Evolutionary conservation across 257 asterid species (phyloP).

Genomic region (Solanum raphanifolium): DNA sequence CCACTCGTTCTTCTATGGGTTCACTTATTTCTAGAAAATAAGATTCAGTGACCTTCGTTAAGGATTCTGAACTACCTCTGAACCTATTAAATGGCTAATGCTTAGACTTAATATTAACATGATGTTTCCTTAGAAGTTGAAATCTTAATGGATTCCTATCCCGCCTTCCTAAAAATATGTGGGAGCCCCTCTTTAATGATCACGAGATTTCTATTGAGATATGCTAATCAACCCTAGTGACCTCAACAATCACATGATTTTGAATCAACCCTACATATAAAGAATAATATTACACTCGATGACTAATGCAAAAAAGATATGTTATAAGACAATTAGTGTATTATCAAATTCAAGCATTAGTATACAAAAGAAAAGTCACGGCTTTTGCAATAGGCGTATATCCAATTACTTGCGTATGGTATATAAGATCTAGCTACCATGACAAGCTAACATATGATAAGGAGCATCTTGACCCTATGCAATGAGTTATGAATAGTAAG

Average conservation of each 20-base stretch:
- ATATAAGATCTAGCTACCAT: not conserved
- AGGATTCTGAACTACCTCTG: not conserved
- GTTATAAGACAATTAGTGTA: not conserved
- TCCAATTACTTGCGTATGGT: not conserved
- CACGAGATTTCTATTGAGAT: too few relatives aligned
- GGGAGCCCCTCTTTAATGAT: not conserved
- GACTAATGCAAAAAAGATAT: not conserved
- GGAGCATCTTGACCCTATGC: not conserved
- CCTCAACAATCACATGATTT: slow-evolving; percentile 68
- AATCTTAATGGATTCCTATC: not conserved
- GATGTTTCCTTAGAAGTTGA: not conserved
- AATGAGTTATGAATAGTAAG: too few relatives aligned
- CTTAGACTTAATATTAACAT: not conserved
- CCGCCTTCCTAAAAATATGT: not conserved
- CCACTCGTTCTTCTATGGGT: slow-evolving; percentile 33
- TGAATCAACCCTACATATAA: slow-evolving; percentile 58
- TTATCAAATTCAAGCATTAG: not conserved
- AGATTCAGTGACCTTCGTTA: slow-evolving; percentile 29
- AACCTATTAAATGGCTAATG: not conserved
- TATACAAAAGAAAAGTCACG: not conserved
- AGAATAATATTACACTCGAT: not conserved
- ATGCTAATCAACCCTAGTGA: slow-evolving; percentile 3
- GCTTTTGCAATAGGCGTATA: not conserved
- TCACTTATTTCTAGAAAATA: slow-evolving; percentile 42
- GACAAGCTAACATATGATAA: not conserved